Percentiles rank a stretch among this genome's conserved stretches.
Conservation (phyloP, 768 basidiomycete genomes). For the Nidularia sp. region DNA sequence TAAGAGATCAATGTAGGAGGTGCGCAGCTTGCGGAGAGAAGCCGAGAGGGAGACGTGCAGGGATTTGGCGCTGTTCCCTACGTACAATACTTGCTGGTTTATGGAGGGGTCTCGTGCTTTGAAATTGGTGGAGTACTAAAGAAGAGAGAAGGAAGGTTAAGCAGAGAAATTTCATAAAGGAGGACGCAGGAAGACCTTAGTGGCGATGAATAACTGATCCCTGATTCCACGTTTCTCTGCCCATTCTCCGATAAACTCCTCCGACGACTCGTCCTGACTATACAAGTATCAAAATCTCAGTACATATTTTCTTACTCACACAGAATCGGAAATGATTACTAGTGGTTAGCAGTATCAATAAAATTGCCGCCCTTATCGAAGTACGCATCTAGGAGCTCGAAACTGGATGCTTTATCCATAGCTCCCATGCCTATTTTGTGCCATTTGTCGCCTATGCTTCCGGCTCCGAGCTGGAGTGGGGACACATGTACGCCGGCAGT, state of each 20-base stretch:
- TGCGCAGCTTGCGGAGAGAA: constrained; percentile 43
- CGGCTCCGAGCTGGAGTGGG: no score
- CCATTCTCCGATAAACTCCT: constrained; percentile 33
- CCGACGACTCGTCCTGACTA: constrained; percentile 14
- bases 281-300: no score
- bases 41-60: constrained; percentile 35
- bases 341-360: no score
- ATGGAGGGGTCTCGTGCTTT: constrained; percentile 18
- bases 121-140: constrained; percentile 24
- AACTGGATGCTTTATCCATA: no score
- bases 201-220: constrained; percentile 69
- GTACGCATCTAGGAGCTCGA: no score
- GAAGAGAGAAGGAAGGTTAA: not conserved
- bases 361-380: no score
- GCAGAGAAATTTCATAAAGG: constrained; percentile 31
- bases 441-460: no score
- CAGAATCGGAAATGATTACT: no score
- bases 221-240: constrained; percentile 38
- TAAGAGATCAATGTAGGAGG: constrained; percentile 41
- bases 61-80: constrained; percentile 45
- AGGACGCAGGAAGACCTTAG: constrained; percentile 79
- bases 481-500: no score
- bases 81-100: constrained; percentile 31
- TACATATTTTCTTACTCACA: no score
- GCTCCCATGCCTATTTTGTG: no score